Percentiles rank a stretch among this genome's conserved stretches.
phyloP scores from a whole-genome alignment of 2,329 filamentous ascomycete species.

The Teratosphaeria epicoccoides region DNA sequence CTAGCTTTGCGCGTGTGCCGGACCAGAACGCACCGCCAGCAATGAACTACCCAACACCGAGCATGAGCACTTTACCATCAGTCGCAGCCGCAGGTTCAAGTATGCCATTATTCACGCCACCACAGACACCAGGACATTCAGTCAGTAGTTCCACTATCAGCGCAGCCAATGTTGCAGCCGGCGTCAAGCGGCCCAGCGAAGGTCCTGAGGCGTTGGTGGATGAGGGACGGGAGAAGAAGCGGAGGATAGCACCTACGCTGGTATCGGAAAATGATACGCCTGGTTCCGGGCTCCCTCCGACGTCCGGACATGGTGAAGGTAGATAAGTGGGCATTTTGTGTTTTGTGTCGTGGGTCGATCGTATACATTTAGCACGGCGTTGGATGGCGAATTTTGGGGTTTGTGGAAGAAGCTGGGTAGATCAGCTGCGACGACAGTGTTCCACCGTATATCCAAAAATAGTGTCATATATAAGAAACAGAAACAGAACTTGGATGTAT shows the following conservation, averaged over 20 bases:
- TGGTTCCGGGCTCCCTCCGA: not conserved
- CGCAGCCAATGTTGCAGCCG: conserved; percentile 17
- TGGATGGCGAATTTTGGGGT: not conserved
- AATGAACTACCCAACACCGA: conserved; percentile 26
- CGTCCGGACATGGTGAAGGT: not conserved
- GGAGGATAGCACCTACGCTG: conserved; percentile 35
- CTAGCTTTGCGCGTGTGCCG: conserved; percentile 31
- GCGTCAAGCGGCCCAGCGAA: conserved; percentile 19
- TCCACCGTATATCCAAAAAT: not conserved
- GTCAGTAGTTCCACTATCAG: conserved; percentile 35
- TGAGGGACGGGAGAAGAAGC: conserved; percentile 32
- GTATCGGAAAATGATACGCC: not conserved
- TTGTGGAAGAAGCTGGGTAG: not conserved
- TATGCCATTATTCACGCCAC: conserved; percentile 79
- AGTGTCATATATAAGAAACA: no score
- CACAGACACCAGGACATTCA: conserved; percentile 60
- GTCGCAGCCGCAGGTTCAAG: conserved; percentile 27
- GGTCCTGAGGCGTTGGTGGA: conserved; percentile 11
- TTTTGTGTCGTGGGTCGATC: not conserved
- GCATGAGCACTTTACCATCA: conserved; percentile 23
- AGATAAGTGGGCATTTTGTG: not conserved
- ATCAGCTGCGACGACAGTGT: not conserved
- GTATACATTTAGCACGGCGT: not conserved
- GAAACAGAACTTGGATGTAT: no score
- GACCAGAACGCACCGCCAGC: conserved; percentile 30